phyloP scores from a whole-genome alignment of 495 filamentous ascomycete species.

The Rhypophila decipiens region DNA sequence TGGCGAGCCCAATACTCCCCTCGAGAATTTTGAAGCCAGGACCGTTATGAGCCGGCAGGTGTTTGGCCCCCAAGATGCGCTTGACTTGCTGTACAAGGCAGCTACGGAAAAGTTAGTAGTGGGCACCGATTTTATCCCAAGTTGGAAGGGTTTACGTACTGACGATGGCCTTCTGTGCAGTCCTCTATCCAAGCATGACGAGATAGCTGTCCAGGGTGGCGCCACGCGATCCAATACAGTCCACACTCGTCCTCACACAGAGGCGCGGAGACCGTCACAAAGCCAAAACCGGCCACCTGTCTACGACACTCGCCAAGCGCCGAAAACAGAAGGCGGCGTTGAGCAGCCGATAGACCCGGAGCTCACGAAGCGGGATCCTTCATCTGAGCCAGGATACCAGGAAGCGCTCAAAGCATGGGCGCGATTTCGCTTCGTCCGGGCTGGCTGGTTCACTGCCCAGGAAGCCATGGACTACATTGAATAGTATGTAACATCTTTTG shows the following conservation, averaged over 20 bases:
- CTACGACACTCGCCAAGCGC: slow-evolving; percentile 15
- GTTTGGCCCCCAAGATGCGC: slow-evolving; percentile 63
- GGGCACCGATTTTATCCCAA: slow-evolving; percentile 7
- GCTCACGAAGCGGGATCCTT: slow-evolving; percentile 24
- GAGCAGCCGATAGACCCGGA: slow-evolving; percentile 33
- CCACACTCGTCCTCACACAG: slow-evolving; percentile 12
- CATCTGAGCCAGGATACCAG: slow-evolving; percentile 43
- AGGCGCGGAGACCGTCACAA: slow-evolving; percentile 14
- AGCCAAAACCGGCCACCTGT: slow-evolving; percentile 6
- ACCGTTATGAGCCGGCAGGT: slow-evolving; percentile 57
- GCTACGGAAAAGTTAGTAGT: slow-evolving; percentile 54
- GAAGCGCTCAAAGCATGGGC: slow-evolving; percentile 83
- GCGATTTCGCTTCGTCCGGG: slow-evolving; percentile 83
- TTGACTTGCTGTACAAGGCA: slow-evolving; percentile 64
- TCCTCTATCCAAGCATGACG: slow-evolving; percentile 19
- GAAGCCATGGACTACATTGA: slow-evolving; percentile 90
- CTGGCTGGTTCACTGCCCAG: slow-evolving; percentile 90
- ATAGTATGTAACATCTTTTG: slow-evolving; percentile 55
- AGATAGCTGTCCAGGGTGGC: neutral
- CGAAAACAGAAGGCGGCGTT: slow-evolving; percentile 13
- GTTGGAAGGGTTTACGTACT: slow-evolving; percentile 10
- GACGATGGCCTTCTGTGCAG: slow-evolving; percentile 9
- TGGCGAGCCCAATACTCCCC: slow-evolving; percentile 36
- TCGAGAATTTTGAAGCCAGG: slow-evolving; percentile 55
- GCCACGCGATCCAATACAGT: slow-evolving; percentile 12